These are phyloP conservation scores for Fusarium sp. DNA, from an alignment of 2,329 filamentous ascomycete species.

Conservation along the genomic window DNA sequence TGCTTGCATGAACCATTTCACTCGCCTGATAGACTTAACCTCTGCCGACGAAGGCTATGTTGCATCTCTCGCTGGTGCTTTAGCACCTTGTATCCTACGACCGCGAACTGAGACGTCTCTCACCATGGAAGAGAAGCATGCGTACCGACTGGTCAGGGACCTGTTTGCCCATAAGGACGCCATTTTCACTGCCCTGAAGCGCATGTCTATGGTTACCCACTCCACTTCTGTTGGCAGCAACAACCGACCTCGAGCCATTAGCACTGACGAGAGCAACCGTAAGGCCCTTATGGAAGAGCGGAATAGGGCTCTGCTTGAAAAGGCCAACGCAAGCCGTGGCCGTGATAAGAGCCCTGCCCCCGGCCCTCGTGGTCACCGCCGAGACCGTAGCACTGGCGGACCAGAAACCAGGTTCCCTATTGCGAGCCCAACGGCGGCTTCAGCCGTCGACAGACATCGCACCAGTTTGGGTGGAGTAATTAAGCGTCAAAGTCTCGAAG, in stretches of 20 bases:
- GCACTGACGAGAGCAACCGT: conserved; percentile 95
- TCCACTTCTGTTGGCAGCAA: conserved; percentile 66
- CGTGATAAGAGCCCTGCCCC: conserved; percentile 81
- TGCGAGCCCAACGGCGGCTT: conserved; percentile 70
- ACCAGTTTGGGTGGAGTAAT: conserved; percentile 62
- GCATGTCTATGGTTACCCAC: conserved; percentile 79
- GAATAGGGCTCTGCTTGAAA: conserved; percentile 82
- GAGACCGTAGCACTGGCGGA: conserved; percentile 82
- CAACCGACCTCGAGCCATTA: conserved; percentile 84
- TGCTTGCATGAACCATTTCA: conserved; percentile 98
- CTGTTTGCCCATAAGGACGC: conserved; percentile 93
- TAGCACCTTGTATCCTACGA: conserved; percentile 89
- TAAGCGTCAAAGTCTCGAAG: conserved; percentile 82
- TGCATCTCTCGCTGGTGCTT: conserved; percentile 75
- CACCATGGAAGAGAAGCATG: conserved; percentile 95
- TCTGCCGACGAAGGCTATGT: conserved; percentile 93
- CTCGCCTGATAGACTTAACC: conserved; percentile 93
- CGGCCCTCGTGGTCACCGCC: conserved; percentile 73
- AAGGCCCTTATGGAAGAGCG: conserved; percentile 95
- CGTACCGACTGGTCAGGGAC: conserved; percentile 89
- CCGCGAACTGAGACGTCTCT: conserved; percentile 89
- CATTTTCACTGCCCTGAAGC: conserved; percentile 96
- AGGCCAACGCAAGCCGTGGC: conserved; percentile 73
- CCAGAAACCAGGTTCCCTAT: conserved; percentile 89
- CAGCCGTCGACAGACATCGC: conserved; percentile 65